Percentiles rank a stretch among this genome's conserved stretches.
Evolutionary conservation across 1,284 basidiomycete species (phyloP).

Genomic region (Vanrija pseudolonga): DNA sequence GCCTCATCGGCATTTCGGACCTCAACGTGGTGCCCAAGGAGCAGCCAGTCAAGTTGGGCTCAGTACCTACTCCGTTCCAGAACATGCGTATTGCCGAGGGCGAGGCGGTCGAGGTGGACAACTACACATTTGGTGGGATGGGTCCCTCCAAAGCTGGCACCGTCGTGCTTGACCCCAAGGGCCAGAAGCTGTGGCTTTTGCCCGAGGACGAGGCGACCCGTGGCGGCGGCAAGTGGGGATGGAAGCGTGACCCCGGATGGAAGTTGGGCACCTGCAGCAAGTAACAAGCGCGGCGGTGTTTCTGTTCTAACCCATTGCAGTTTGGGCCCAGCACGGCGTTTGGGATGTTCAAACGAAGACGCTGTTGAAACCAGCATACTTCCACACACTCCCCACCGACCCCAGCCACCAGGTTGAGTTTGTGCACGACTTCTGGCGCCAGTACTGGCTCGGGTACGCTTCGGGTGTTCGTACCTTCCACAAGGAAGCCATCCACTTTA

Average conservation of each 20-base stretch:
- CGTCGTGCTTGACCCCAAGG: slow-evolving; percentile 79
- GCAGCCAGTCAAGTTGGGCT: slow-evolving; percentile 78
- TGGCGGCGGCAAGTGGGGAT: slow-evolving; percentile 64
- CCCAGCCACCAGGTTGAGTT: slow-evolving; percentile 53
- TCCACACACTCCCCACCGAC: slow-evolving; percentile 54
- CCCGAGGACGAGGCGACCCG: slow-evolving; percentile 50
- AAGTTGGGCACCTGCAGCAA: slow-evolving; percentile 68
- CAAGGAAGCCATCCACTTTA: slow-evolving; percentile 80
- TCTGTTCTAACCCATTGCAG: slow-evolving; percentile 21
- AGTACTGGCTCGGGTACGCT: slow-evolving; percentile 68
- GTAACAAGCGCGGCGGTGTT: slow-evolving; percentile 9
- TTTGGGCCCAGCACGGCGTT: slow-evolving; percentile 90
- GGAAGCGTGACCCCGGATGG: slow-evolving; percentile 74
- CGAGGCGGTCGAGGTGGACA: slow-evolving; percentile 73
- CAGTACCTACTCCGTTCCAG: slow-evolving; percentile 79
- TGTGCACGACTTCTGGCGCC: slow-evolving; percentile 75
- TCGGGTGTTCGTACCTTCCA: slow-evolving; percentile 67
- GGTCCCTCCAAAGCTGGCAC: slow-evolving; percentile 72
- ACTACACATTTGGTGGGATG: slow-evolving; percentile 73
- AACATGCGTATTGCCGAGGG: slow-evolving; percentile 86
- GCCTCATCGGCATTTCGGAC: slow-evolving; percentile 72
- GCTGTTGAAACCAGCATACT: slow-evolving; percentile 75
- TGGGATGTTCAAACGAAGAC: slow-evolving; percentile 73
- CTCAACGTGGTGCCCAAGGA: slow-evolving; percentile 62
- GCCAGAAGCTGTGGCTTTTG: slow-evolving; percentile 67